Evolutionary conservation across 306 rosid genomes (phyloP), one percentile per base, ranked within the genome.

Genomic region (Ochetophila trinervis): DNA sequence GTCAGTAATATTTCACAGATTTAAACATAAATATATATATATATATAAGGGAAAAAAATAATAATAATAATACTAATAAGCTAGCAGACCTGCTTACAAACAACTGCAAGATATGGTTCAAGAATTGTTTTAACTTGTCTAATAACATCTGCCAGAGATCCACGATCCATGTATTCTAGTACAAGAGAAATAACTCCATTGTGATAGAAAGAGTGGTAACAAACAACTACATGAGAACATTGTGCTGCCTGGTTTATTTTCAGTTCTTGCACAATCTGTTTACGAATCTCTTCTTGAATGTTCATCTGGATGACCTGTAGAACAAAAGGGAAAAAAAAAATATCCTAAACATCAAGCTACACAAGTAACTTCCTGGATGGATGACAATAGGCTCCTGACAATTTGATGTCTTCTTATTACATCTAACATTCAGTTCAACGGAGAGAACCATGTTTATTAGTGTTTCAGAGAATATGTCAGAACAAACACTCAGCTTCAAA

Each of bases 61-160:
- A n/a, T n/a, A n/a, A n/a, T n/a, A n/a, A n/a, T n/a, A n/a, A n/a
- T n/a, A n/a, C n/a, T n/a, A n/a, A n/a, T 49, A 59, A 59, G 45
- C 60, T 7, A 53, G 16, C 34, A n/a, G 52, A 94, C 99, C 99
- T 94, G 96, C 73, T 94, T 90, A 82, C 99, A 94, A 53, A 84
- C 91, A 51, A 94, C 91, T 48, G 99, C 99, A 73, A 94, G 99
- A 87, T 93, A 93, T 62, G 99, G 99, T 71, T 93, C 99, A 60
- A 93, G 90, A 83, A 93, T 90, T 45, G 99, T 93, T 72, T 87
- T 90, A 61, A 93, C 90, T 78, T 93, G 97, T 78, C 80, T 80
- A 66, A 87, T 82, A 22, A 93, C 79, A 57, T 93, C 99, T 24
- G 86, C 91, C 37, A 93, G 85, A 74, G 99, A 93, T 54, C 98